These are phyloP conservation scores for Cordyceps farinosa DNA, from an alignment of 2,329 filamentous ascomycete species.

Conservation along the genomic window DNA sequence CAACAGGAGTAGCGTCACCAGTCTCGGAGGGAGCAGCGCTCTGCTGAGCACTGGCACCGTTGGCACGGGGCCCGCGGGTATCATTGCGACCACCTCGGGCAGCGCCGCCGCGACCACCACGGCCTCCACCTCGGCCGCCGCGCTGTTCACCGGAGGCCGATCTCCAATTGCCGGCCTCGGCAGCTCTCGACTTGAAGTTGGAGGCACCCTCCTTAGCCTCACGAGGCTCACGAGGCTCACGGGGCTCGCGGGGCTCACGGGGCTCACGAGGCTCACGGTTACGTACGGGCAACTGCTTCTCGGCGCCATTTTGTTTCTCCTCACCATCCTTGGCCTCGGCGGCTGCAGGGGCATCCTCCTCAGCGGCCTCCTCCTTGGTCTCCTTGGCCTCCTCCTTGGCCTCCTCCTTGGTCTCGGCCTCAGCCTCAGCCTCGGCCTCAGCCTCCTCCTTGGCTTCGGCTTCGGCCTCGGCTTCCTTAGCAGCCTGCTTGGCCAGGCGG, in stretches of 20 bases:
- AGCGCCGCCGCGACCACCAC: constrained; percentile 36
- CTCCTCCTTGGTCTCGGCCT: constrained; percentile 28
- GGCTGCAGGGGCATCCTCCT: constrained; percentile 28
- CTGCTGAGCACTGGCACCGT: constrained; percentile 42
- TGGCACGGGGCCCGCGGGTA: constrained; percentile 45
- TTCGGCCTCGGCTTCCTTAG: constrained; percentile 43
- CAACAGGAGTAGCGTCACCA: constrained; percentile 37
- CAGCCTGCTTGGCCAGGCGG: constrained; percentile 57
- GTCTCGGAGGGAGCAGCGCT: constrained; percentile 33
- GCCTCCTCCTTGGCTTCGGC: constrained; percentile 35
- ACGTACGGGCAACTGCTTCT: constrained; percentile 46
- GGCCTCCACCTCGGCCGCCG: constrained; percentile 37
- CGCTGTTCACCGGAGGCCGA: constrained; percentile 47
- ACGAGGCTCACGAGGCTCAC: constrained; percentile 31
- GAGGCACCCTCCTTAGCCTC: constrained; percentile 44
- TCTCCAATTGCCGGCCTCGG: constrained; percentile 61
- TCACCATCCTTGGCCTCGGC: constrained; percentile 24
- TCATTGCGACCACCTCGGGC: constrained; percentile 35
- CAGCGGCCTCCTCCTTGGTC: constrained; percentile 26
- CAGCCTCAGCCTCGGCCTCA: constrained; percentile 34
- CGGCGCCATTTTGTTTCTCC: constrained; percentile 27
- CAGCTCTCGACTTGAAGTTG: constrained; percentile 51
- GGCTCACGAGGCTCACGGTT: constrained; percentile 30
- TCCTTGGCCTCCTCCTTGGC: constrained; percentile 41
- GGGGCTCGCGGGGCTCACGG: constrained; percentile 30